phyloP scores from a whole-genome alignment of 208 protist genomes.

The Leptomonas pyrrhocoris region DNA sequence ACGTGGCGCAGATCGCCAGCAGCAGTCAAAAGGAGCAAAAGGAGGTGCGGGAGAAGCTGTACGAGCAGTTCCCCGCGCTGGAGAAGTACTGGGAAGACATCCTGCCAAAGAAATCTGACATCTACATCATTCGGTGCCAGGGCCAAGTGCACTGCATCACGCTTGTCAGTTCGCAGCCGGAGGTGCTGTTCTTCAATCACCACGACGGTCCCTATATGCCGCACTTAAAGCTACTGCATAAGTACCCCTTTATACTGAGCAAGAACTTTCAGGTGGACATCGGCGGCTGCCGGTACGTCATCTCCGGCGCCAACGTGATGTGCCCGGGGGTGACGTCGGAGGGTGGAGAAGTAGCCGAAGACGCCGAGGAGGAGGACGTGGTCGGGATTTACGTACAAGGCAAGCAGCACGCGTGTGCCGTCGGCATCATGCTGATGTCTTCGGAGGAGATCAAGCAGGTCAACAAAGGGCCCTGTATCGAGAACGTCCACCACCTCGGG shows the following conservation, averaged over 20 bases:
- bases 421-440: slow-evolving; percentile 93
- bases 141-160: slow-evolving; percentile 92
- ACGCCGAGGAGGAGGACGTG: slow-evolving; percentile 56
- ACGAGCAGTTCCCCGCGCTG: slow-evolving; percentile 87
- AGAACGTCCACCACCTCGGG: slow-evolving; percentile 97
- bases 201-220: slow-evolving; percentile 95
- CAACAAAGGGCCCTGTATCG: slow-evolving; percentile 95
- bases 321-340: slow-evolving; percentile 96
- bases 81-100: slow-evolving; percentile 93
- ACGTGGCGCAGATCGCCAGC: slow-evolving; percentile 89
- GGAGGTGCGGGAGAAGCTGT: slow-evolving; percentile 85
- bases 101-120: slow-evolving; percentile 91
- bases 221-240: slow-evolving; percentile 95
- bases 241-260: slow-evolving; percentile 96
- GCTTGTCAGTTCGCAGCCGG: slow-evolving; percentile 89
- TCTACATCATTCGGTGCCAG: slow-evolving; percentile 94
- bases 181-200: slow-evolving; percentile 97
- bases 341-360: slow-evolving; percentile 84
- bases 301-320: slow-evolving; percentile 98
- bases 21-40: slow-evolving; percentile 89
- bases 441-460: slow-evolving; percentile 90
- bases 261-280: slow-evolving; percentile 95
- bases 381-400: slow-evolving; percentile 95
- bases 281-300: slow-evolving; percentile 96
- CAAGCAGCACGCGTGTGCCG: slow-evolving; percentile 96